Percentiles rank a stretch among this genome's conserved stretches.
These are phyloP conservation scores for Sclerotinia minor DNA, from an alignment of 2,329 filamentous ascomycete genomes.

Conservation along the genomic window DNA sequence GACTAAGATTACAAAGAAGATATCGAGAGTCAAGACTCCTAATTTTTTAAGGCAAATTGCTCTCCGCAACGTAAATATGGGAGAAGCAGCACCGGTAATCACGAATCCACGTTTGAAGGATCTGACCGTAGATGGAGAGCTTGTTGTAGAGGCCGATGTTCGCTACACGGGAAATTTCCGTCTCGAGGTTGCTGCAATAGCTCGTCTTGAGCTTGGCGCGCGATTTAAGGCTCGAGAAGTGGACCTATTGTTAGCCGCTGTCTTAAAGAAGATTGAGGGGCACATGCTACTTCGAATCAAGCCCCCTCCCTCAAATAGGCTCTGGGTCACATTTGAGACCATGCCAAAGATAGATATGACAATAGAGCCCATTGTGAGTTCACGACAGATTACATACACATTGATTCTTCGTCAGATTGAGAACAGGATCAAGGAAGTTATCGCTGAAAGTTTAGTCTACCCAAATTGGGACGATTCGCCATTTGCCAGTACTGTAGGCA, in stretches of 20 bases:
- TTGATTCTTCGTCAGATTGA: slow-evolving; percentile 92
- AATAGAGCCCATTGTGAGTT: slow-evolving; percentile 95
- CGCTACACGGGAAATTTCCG: slow-evolving; percentile 87
- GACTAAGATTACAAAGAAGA: slow-evolving; percentile 92
- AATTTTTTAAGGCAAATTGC: slow-evolving; percentile 82
- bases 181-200: slow-evolving; percentile 88
- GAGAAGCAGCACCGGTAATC: slow-evolving; percentile 82
- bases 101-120: slow-evolving; percentile 87
- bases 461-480: slow-evolving; percentile 97
- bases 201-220: slow-evolving; percentile 83
- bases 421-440: slow-evolving; percentile 88
- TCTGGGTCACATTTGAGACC: slow-evolving; percentile 96
- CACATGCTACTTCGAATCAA: slow-evolving; percentile 86
- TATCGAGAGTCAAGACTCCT: slow-evolving; percentile 87
- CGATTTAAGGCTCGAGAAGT: slow-evolving; percentile 91
- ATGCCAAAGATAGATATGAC: slow-evolving; percentile 91
- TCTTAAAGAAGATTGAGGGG: slow-evolving; percentile 81
- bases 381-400: slow-evolving; percentile 91
- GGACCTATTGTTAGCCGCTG: slow-evolving; percentile 81
- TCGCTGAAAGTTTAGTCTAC: slow-evolving; percentile 85
- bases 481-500: slow-evolving; percentile 78
- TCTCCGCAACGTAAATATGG: slow-evolving; percentile 82
- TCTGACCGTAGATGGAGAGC: slow-evolving; percentile 87
- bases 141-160: slow-evolving; percentile 81
- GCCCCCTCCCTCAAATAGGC: slow-evolving; percentile 87